These are phyloP conservation scores for Trypanosoma boissoni DNA, from an alignment of 208 protist genomes.

Conservation along the genomic window DNA sequence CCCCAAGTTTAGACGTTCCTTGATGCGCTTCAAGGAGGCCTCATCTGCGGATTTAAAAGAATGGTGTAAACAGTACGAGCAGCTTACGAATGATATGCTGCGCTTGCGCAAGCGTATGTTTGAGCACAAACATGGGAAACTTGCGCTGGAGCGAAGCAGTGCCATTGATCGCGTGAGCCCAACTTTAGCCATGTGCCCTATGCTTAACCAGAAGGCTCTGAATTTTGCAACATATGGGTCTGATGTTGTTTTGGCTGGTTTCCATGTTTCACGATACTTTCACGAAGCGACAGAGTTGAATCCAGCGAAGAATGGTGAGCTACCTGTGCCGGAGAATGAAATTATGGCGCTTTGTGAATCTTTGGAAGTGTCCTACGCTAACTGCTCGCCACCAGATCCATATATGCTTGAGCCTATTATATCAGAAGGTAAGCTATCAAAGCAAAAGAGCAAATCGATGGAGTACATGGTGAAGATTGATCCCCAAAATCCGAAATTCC, in stretches of 20 bases:
- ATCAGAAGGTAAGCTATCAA: constrained; percentile 68
- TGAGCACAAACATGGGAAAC: constrained; percentile 78
- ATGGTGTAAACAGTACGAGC: constrained; percentile 87
- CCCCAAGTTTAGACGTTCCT: constrained; percentile 65
- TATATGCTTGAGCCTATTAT: constrained; percentile 87
- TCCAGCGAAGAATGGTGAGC: constrained; percentile 72
- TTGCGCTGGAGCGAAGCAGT: constrained; percentile 50
- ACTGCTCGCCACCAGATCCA: constrained; percentile 73
- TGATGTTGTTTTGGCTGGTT: constrained; percentile 72
- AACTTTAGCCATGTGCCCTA: constrained; percentile 71
- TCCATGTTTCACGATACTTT: constrained; percentile 87
- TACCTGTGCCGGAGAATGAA: constrained; percentile 57
- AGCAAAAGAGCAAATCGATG: constrained; percentile 62
- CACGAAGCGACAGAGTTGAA: constrained; percentile 90
- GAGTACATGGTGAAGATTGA: constrained; percentile 57
- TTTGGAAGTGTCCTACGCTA: constrained; percentile 65
- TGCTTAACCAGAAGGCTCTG: constrained; percentile 88
- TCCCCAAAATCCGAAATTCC: constrained; percentile 78
- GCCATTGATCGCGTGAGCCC: constrained; percentile 73
- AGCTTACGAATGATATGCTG: constrained; percentile 76
- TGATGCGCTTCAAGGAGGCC: constrained; percentile 81
- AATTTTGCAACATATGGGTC: constrained; percentile 85
- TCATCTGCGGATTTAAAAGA: constrained; percentile 82
- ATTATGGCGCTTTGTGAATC: constrained; percentile 66
- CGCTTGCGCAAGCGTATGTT: constrained; percentile 84